phyloP scores from a whole-genome alignment of 1,284 basidiomycete genomes.

The Marasmius sp. region DNA sequence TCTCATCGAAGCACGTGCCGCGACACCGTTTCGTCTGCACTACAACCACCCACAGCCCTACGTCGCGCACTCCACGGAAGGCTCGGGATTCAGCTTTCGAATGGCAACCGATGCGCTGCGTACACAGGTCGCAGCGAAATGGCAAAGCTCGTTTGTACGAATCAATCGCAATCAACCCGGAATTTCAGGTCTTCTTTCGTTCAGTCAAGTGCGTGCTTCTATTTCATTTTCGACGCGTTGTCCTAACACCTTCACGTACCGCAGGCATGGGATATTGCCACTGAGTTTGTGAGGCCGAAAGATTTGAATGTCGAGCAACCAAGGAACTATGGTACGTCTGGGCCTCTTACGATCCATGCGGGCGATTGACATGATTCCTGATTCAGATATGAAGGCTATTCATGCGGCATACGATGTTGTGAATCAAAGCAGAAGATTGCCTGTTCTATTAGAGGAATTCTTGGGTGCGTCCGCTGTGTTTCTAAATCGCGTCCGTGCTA shows the following conservation, averaged over 20 bases:
- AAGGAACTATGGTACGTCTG: slow-evolving; percentile 14
- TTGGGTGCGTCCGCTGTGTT: slow-evolving; percentile 45
- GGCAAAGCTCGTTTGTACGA: slow-evolving; percentile 67
- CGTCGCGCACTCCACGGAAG: no score
- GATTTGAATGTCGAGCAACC: slow-evolving; percentile 38
- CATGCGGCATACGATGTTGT: slow-evolving; percentile 55
- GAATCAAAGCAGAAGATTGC: slow-evolving; percentile 54
- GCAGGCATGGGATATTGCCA: slow-evolving; percentile 66
- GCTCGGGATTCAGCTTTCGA: no score
- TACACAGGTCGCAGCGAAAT: slow-evolving; percentile 66
- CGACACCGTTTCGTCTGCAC: no score
- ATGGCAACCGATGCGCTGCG: slow-evolving; percentile 20
- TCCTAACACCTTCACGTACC: background rate
- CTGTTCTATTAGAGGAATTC: slow-evolving; percentile 65
- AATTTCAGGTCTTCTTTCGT: slow-evolving; percentile 63
- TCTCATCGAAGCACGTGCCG: no score
- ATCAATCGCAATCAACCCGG: slow-evolving; percentile 64
- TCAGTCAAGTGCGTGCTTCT: slow-evolving; percentile 52
- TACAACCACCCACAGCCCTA: no score
- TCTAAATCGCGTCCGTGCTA: slow-evolving; percentile 6
- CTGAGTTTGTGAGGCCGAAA: slow-evolving; percentile 55
- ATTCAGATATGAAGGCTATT: slow-evolving; percentile 48
- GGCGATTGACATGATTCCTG: background rate
- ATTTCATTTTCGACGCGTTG: background rate
- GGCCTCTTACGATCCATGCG: background rate